Percentiles rank a stretch among this genome's conserved stretches.
Conservation (phyloP, 78 protist species). For the Emiliania huxleyi region DNA sequence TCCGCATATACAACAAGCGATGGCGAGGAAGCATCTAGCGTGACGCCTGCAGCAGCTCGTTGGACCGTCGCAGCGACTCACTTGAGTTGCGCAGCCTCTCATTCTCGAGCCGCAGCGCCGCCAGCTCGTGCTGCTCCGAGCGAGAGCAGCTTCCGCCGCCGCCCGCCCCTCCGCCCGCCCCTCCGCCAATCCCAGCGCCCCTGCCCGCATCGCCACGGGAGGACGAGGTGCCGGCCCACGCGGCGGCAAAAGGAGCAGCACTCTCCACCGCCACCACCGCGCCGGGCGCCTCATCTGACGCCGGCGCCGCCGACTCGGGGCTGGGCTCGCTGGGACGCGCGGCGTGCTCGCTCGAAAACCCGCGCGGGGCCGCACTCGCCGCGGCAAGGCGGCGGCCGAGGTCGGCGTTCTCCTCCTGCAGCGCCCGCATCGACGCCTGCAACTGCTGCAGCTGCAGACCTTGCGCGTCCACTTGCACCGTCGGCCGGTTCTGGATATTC, state of each 20-base stretch:
- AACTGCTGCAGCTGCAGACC: neutral
- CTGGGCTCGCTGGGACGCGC: neutral
- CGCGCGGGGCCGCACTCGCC: neutral
- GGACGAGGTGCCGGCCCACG: neutral
- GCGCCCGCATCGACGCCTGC: neutral
- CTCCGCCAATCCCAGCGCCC: neutral
- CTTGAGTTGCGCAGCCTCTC: neutral
- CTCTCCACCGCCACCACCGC: too few relatives aligned
- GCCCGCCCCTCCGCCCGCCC: neutral
- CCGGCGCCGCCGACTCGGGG: neutral
- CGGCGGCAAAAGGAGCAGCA: neutral
- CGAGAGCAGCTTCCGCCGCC: neutral
- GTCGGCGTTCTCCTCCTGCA: neutral
- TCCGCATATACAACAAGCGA: too few relatives aligned
- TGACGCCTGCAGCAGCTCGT: neutral
- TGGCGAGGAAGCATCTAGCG: too few relatives aligned
- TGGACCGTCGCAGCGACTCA: neutral
- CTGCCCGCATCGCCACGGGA: neutral
- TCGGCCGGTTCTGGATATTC: slow-evolving; percentile 46
- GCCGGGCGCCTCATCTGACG: neutral
- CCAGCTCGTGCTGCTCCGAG: neutral
- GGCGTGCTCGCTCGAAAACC: neutral
- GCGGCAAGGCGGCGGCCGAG: neutral
- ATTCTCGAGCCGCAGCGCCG: neutral
- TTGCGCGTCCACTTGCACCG: neutral